Base-by-base conservation (phyloP, 345 rosid genomes). In the Pugionium dolabratum region DNA sequence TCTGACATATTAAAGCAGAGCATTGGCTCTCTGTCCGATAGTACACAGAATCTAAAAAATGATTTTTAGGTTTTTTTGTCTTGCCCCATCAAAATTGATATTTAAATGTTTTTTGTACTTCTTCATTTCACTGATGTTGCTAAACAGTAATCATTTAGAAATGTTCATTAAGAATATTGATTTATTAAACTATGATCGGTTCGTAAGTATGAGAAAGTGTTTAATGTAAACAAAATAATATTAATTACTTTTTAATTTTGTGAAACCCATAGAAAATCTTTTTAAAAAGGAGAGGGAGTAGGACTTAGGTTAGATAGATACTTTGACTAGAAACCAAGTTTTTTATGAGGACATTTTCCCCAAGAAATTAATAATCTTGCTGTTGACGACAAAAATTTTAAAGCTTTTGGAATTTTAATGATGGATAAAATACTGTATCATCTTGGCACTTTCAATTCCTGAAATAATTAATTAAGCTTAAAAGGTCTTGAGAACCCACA, bases 261-360 rank as follows among this genome's bases (percentile, higher is more conserved):
- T 18, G 18, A 18, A 18, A 18, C 18, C 18, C 18, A 18, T 18
- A 18, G 18, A 18, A 18, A 18, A 18, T 18, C 18, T 18, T 18
- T 18, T 18, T 18, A 18, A 18, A 18, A 18, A 18, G 18, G 18
- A 18, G 18, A 18, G 18, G 0, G 9, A 9, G 3, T 26, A 68
- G 35, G 37, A 49, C 25, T 49, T 48, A 9, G 64, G 58, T 58
- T 67, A 57, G 57, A 18, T 67, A 57, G 57, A 9, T 37, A 18
- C 64, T 47, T 67, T 59, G 7, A 58, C 29, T 33, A 59, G 42
- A 33, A 32, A 42, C 37, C 5, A 69, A 6, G 73, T 60, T 44
- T 44, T 28, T 54, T 53, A 18, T 18, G 39, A 8, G 46, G 9
- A 51, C 53, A 53, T 9, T 48, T 58, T 6, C 11, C 28, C 49